Evolutionary conservation across 1,139 yeast species (phyloP).

Genomic region (Suzukiozyma palmioleophila): DNA sequence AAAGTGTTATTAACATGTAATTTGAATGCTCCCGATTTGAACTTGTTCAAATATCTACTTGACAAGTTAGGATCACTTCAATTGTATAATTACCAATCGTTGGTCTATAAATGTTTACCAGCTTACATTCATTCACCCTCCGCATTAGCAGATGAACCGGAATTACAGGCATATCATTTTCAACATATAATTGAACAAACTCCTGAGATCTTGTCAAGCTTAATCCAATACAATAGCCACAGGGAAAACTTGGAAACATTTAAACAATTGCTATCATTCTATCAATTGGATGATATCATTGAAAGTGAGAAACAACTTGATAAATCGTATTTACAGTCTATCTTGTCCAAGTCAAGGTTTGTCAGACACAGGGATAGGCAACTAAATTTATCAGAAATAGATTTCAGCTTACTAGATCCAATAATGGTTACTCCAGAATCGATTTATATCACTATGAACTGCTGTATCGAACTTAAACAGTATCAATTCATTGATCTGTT

Average conservation of each 20-base stretch:
- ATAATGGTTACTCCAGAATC: conserved; percentile 14
- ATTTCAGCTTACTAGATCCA: conserved; percentile 12
- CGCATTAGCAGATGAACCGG: conserved; percentile 15
- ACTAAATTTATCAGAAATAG: conserved; percentile 8
- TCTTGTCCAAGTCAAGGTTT: conserved; percentile 30
- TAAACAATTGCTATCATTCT: conserved; percentile 23
- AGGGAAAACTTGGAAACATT: conserved; percentile 19
- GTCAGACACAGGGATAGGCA: conserved; percentile 11
- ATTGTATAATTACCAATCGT: conserved; percentile 23
- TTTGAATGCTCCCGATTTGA: conserved; percentile 19
- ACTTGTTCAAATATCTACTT: conserved; percentile 22
- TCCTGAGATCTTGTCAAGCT: conserved; percentile 24
- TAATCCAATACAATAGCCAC: conserved; percentile 23
- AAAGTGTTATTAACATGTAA: conserved; percentile 15
- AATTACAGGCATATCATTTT: conserved; percentile 18
- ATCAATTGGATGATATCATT: conserved; percentile 25
- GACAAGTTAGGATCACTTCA: conserved; percentile 20
- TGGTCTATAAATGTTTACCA: conserved; percentile 24
- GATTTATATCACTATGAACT: conserved; percentile 26
- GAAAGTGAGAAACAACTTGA: conserved; percentile 21
- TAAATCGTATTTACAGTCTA: conserved; percentile 15
- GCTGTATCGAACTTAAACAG: conserved; percentile 25
- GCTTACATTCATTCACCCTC: conserved; percentile 18
- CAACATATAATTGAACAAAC: conserved; percentile 18
- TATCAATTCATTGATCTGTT: conserved; percentile 30